Base-by-base conservation (phyloP, 495 filamentous ascomycete species). In the Penicillium angulare region DNA sequence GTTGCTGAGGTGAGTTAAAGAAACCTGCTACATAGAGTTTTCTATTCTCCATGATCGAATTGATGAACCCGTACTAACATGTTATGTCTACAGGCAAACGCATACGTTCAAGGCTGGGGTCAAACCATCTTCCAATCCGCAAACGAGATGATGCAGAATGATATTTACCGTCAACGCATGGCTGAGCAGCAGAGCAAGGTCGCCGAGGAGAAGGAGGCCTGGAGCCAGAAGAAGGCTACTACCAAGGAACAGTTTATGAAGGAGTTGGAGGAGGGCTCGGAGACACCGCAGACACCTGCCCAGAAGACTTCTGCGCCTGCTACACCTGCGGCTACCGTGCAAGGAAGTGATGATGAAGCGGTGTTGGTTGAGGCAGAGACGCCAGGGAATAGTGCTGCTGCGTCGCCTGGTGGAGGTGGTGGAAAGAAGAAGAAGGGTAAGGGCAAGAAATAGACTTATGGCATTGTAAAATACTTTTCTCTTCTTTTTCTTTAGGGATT, bases 121-220 rank as follows among this genome's bases (percentile, higher is more conserved):
- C 86, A 92, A 60, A 83, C 78, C 20, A 97, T 98, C 63, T 98
- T 98, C 79, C 93, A 98, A 69, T 88, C 86, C 18, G 95, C 93
- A 33, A 88, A 87, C 51, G 88, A 91, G 64, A 91, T 92, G 76
- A 78, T 84, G 46, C 82, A 87, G 52, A 88, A 89, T 57, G 71
- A 69, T 6, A 65, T 79, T 9, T 72, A 87, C 57, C 82, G 84
- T 33, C 73, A 82, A 36, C 77, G 81, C 1, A 68, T 88, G 9
- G 74, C 76, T 7, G 80, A 82, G 42, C 77, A 96, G 33, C 84
- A 90, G 59, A 73, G 69, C 26, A 85, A 89, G 55, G 71, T 82
- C 0, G 76, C 73, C 10, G 69, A 79, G 23, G 95, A 98, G 66
- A 87, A 86, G 64, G 80, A 83, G 52, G 95, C 90, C 91, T 98